Evolutionary conservation across 495 filamentous ascomycete species (phyloP).

Genomic region (Jackrogersella minutella): DNA sequence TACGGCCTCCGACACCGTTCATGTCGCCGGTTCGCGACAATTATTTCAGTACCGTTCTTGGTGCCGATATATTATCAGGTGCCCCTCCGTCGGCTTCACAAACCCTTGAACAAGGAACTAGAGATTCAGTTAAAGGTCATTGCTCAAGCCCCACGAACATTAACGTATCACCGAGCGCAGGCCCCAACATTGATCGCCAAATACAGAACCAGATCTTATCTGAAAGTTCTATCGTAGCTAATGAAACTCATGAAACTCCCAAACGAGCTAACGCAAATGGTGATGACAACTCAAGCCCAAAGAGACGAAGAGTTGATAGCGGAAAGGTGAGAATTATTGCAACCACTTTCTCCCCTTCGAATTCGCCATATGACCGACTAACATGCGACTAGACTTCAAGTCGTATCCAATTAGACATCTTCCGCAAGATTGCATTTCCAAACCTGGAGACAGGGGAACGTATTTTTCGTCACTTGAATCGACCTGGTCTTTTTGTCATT

Average conservation of each 20-base stretch:
- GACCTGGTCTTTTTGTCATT: slow-evolving; percentile 40
- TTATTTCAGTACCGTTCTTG: slow-evolving; percentile 37
- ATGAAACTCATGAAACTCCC: not conserved
- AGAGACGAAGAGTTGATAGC: slow-evolving; percentile 28
- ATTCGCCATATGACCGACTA: not conserved
- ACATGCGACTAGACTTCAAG: slow-evolving; percentile 6
- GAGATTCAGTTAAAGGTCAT: slow-evolving; percentile 6
- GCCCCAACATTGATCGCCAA: slow-evolving; percentile 18
- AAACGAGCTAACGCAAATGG: slow-evolving; percentile 29
- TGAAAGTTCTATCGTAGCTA: slow-evolving; percentile 28
- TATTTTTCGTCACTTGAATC: slow-evolving; percentile 42
- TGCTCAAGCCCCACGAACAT: slow-evolving; percentile 29
- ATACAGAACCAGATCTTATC: slow-evolving; percentile 22
- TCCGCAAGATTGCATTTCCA: slow-evolving; percentile 37
- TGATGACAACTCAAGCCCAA: slow-evolving; percentile 13
- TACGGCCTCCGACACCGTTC: slow-evolving; percentile 24
- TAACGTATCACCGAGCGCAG: slow-evolving; percentile 29
- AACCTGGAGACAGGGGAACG: slow-evolving; percentile 39
- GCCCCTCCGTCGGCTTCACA: slow-evolving; percentile 1
- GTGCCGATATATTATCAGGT: slow-evolving; percentile 17
- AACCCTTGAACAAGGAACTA: slow-evolving; percentile 4
- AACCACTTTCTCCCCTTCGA: not conserved
- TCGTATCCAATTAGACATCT: slow-evolving; percentile 28
- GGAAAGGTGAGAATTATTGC: slow-evolving; percentile 27
- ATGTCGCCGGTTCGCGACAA: slow-evolving; percentile 36